These are phyloP conservation scores for Amaranthus tricolor DNA, from an alignment of 179 eudicot species.

Conservation along the genomic window DNA sequence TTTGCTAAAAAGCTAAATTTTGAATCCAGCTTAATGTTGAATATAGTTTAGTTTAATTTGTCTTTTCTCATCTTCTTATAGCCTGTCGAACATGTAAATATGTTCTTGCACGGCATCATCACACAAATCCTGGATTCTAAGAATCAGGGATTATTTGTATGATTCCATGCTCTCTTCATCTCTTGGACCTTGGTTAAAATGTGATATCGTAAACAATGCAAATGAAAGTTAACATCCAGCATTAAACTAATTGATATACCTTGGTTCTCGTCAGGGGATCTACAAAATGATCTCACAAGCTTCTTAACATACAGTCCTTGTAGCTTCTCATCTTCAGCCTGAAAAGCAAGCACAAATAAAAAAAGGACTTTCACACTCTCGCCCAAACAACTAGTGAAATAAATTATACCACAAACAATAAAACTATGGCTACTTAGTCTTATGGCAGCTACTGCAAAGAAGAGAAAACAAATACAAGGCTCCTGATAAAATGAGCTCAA, in stretches of 20 bases:
- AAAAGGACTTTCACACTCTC: conserved; percentile 12
- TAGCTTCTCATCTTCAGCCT: conserved; percentile 84
- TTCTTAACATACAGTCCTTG: conserved; percentile 78
- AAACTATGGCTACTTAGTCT: not conserved
- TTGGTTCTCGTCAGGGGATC: conserved; percentile 57
- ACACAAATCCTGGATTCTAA: not conserved
- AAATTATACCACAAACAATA: not conserved
- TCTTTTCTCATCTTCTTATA: not conserved
- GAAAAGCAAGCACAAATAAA: conserved; percentile 18
- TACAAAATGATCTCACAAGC: conserved; percentile 93
- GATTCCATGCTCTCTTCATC: not conserved
- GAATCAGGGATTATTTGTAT: not conserved
- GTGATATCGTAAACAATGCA: not conserved
- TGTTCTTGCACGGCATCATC: not conserved
- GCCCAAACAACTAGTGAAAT: not conserved
- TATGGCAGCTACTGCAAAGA: not conserved
- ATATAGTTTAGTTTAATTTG: not conserved
- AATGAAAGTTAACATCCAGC: conserved; percentile 4
- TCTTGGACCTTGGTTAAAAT: not conserved
- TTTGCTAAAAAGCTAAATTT: too few relatives aligned
- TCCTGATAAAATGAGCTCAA: not conserved
- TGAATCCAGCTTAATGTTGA: too few relatives aligned
- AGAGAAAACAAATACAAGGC: not conserved
- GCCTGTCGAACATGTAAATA: not conserved
- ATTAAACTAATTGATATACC: conserved; percentile 34